Evolutionary conservation across 2,329 filamentous ascomycete genomes (phyloP), one percentile per base, ranked within the genome.

Genomic region (Ascochyta viciae-villosae): DNA sequence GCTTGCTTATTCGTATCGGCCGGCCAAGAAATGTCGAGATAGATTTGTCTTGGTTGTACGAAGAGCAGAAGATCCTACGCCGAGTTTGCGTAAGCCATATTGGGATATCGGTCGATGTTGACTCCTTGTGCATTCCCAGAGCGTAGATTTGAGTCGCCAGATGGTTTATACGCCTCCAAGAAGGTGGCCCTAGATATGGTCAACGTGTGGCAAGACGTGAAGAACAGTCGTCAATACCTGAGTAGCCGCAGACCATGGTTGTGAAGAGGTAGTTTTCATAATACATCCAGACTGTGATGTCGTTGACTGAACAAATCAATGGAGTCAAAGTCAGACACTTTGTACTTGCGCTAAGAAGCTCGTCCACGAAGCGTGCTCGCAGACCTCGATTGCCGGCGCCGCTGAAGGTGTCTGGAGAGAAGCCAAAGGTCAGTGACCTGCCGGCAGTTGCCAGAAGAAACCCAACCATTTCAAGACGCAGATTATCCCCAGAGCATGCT

Each of bases 381-480:
- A 63, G 23, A 1, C 43, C 61, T 15, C 63, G 56, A 16, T 66
- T 62, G 1, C 42, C 43, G 13, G 60, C 58, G 9, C 68, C 63
- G 19, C 50, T 64, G 52, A 66, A 67, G 2, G 56, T 54, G 31
- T 68, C 64, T 4, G 62, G 57, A 6, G 53, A 62, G 13, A 67
- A 61, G 1, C 66, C 71, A 34, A 71, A 74, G 0, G 64, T 61
- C 1, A 72, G 49, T 9, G 70, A 65, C 49, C 75, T 38, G 38
- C 76, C 77, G 3, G 78, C 76, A 5, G 74, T 68, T 24, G 74
- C 67, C 34, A 76, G 70, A 5, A 79, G 54, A 10, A 74, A 65
- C 0, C 74, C 77, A 10, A 79, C 66, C 4, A 73, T 73, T 33
- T 80, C 77, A 5, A 79, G 60, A 1, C 77, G 74, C 33, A 78